Evolutionary conservation across 2,329 filamentous ascomycete species (phyloP), one percentile per base, ranked within the genome.

Genomic region (Clarireedia sp.): DNA sequence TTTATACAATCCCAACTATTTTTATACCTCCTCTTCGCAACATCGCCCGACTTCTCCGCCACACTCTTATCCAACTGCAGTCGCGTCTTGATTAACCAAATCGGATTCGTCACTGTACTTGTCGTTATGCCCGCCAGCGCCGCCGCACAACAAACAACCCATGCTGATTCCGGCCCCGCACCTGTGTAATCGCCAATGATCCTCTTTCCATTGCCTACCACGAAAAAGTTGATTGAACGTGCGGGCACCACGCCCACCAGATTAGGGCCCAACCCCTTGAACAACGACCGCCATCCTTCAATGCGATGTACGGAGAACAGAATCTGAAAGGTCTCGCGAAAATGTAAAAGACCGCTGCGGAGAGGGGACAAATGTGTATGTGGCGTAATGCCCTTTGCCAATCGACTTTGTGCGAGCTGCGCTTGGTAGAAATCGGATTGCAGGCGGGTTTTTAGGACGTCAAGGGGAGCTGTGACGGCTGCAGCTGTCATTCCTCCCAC

Each of bases 381-480:
- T 66, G 66, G 81, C 61, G 72, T 80, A 48, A 67, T 68, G 46
- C 67, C 67, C 44, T 66, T 67, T 67, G 83, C 79, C n/a, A 80
- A 74, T 49, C 87, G 81, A 8, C 82, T 79, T 16, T 85, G 81
- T 29, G 79, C 79, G 46, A 96, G 79, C 71, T 96, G 89, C 8
- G 84, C 78, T 70, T 96, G 89, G 77, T 96, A 96, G 70, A 95
- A 95, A 68, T 95, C 91, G 66, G 90, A 95, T 70, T 97, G 92
- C 3, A 97, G 78, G 37, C 92, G 84, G 10, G 92, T 97, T 71
- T 95, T 95, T 50, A 97, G 80, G 33, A 96, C 91, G 68, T 96
- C 92, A 57, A 97, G 86, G 21, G 92, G 92, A 8, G 90, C 90
- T 1, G 92, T 96, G n/a, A 96, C 73, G n/a, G 88, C 85, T 23